Evolutionary conservation across 2,329 filamentous ascomycete species (phyloP).

Genomic region (Botrytis medusae): DNA sequence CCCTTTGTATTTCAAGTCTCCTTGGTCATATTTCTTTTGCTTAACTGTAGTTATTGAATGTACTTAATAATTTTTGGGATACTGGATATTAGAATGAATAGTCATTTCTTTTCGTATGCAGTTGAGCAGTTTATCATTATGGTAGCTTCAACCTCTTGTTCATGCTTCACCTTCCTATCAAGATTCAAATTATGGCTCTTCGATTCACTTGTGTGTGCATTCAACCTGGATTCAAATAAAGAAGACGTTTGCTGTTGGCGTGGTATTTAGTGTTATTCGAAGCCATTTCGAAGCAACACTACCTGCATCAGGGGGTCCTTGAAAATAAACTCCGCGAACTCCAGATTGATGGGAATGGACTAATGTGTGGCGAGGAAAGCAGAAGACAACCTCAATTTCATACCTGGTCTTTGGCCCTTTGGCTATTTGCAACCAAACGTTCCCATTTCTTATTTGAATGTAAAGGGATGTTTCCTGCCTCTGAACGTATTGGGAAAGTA

Average conservation of each 20-base stretch:
- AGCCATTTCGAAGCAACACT: background rate
- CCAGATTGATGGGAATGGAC: background rate
- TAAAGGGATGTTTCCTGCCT: background rate
- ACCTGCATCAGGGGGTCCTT: background rate
- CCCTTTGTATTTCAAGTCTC: slow-evolving; percentile 17
- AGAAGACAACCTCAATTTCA: background rate
- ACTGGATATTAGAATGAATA: slow-evolving; percentile 13
- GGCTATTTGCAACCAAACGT: background rate
- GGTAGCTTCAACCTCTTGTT: background rate
- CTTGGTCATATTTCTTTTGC: slow-evolving; percentile 1
- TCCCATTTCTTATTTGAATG: background rate
- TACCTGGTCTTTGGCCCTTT: background rate
- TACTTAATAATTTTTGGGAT: slow-evolving; percentile 14
- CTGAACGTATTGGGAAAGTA: slow-evolving; percentile 1
- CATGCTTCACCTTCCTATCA: background rate
- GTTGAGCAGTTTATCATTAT: background rate
- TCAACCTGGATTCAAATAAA: background rate
- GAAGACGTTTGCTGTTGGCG: background rate
- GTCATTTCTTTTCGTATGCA: background rate
- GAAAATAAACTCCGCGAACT: background rate
- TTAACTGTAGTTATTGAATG: slow-evolving; percentile 12
- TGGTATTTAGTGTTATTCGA: background rate
- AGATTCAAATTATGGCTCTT: background rate
- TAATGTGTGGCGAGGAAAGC: background rate
- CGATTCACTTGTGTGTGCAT: background rate